Percentiles rank a stretch among this genome's conserved stretches.
phyloP scores from a whole-genome alignment of 257 asterid species.

The Ehretia macrophylla region DNA sequence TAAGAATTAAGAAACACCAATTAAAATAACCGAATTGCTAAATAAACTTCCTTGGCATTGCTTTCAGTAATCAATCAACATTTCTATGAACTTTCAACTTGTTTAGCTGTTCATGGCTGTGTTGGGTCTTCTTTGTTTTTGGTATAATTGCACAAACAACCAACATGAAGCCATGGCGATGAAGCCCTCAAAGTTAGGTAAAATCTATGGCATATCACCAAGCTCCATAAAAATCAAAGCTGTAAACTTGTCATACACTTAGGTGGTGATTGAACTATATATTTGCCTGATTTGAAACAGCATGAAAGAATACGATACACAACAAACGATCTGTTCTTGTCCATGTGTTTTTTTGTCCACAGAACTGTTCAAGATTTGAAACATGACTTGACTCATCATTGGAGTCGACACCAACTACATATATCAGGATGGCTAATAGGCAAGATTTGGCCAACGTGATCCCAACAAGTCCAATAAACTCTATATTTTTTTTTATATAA shows the following conservation, averaged over 20 bases:
- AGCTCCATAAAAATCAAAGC: constrained; percentile 11
- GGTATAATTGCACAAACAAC: constrained; percentile 17
- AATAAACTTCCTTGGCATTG: constrained; percentile 3
- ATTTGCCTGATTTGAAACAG: not conserved
- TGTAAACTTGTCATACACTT: not conserved
- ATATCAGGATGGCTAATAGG: constrained; percentile 2
- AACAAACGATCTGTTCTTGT: constrained; percentile 9
- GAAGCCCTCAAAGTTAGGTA: constrained; percentile 15
- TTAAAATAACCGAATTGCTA: too few species aligned
- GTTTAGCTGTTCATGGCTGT: constrained; percentile 18
- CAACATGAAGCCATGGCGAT: too few species aligned
- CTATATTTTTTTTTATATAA: too few species aligned
- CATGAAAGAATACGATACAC: constrained; percentile 3
- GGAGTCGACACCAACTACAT: constrained; percentile 5
- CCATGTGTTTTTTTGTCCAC: constrained; percentile 21
- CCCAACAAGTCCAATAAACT: too few species aligned
- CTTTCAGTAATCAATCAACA: constrained; percentile 10
- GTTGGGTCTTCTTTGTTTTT: not conserved
- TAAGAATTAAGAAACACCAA: too few species aligned
- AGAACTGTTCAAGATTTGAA: constrained; percentile 8
- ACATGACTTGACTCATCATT: constrained; percentile 23
- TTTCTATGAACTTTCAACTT: constrained; percentile 10
- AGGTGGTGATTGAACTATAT: not conserved
- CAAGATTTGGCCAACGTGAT: constrained; percentile 12
- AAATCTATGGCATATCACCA: not conserved